These are phyloP conservation scores for Pseudisothecium myosuroides DNA, from an alignment of 225 moss, liverwort and hornwort genomes.

Conservation along the genomic window DNA sequence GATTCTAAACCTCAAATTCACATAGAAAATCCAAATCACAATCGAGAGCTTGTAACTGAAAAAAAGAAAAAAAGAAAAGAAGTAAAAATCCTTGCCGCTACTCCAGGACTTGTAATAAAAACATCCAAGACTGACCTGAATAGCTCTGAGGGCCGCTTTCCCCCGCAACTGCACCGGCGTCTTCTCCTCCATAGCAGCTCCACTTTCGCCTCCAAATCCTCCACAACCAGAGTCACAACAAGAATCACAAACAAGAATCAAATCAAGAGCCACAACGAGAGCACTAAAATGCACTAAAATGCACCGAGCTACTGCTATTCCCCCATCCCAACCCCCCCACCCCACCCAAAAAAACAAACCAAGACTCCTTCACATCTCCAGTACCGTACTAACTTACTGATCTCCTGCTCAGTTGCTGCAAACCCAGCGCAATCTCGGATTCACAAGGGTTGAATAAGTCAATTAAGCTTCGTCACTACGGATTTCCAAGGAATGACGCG, in stretches of 20 bases:
- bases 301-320: not conserved
- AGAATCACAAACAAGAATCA: not conserved
- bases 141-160: conserved; percentile 15
- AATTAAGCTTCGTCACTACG: no score
- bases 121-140: conserved; percentile 17
- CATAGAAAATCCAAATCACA: not conserved
- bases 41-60: not conserved
- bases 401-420: not conserved
- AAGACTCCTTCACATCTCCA: not conserved
- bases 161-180: conserved; percentile 19
- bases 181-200: conserved; percentile 4
- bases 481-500: not conserved
- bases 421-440: not conserved
- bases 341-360: no score
- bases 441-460: not conserved
- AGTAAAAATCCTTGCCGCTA: not conserved
- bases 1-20: not conserved
- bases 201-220: not conserved
- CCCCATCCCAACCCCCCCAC: no score
- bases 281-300: not conserved
- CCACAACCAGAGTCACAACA: not conserved
- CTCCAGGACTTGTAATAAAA: not conserved
- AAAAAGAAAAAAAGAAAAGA: not conserved
- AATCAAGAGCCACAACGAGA: not conserved
- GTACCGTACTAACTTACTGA: not conserved